These are phyloP conservation scores for Solanum sejunctum DNA, from an alignment of 257 asterid genomes.

Conservation along the genomic window DNA sequence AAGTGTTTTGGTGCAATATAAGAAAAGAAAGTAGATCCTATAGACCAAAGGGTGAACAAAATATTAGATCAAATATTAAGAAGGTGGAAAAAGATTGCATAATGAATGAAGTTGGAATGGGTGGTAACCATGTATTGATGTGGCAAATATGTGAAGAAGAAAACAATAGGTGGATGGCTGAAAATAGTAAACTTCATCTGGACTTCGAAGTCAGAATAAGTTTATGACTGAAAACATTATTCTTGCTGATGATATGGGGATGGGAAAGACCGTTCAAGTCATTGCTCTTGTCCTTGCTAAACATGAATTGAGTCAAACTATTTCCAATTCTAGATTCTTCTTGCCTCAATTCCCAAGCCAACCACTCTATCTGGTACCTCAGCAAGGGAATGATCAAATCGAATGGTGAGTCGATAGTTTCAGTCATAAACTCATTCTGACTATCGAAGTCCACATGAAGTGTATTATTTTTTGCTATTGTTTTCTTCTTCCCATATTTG, in stretches of 20 bases:
- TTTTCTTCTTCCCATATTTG: no score
- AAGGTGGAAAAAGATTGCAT: background rate
- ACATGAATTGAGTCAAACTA: no score
- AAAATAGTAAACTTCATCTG: slow-evolving; percentile 32
- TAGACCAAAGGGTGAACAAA: no score
- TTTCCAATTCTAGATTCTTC: background rate
- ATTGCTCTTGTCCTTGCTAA: slow-evolving; percentile 34
- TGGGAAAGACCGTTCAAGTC: no score
- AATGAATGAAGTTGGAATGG: background rate
- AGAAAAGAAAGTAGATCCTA: background rate
- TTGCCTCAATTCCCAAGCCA: no score
- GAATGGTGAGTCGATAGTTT: no score
- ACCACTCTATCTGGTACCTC: no score
- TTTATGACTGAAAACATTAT: slow-evolving; percentile 21
- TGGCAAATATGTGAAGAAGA: slow-evolving; percentile 13
- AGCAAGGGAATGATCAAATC: no score
- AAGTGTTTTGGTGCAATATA: background rate
- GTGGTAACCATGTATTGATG: background rate
- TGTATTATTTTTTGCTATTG: no score
- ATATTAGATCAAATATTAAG: background rate
- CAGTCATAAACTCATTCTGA: no score
- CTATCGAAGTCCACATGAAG: no score
- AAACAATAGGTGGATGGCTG: slow-evolving; percentile 52
- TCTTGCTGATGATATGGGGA: no score
- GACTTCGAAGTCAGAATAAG: slow-evolving; percentile 49